phyloP scores from a whole-genome alignment of 345 rosid species.

The Streptanthus diversifolius region DNA sequence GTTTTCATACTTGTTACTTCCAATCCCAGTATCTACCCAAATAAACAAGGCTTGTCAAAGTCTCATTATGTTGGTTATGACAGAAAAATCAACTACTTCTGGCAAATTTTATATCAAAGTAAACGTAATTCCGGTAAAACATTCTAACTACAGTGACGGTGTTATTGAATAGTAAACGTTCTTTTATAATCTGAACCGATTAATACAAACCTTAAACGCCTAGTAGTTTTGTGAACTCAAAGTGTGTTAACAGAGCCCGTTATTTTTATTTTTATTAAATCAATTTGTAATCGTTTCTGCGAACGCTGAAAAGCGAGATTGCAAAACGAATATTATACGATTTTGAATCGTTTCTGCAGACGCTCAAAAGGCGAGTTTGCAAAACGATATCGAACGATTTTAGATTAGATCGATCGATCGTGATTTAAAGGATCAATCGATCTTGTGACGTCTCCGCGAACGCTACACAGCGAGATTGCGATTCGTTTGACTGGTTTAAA shows the following conservation, averaged over 20 bases:
- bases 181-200: neutral
- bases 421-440: no score
- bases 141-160: neutral
- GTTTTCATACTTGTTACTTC: conserved; percentile 30
- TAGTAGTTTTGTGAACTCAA: neutral
- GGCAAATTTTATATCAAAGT: neutral
- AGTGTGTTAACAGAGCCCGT: neutral
- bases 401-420: no score
- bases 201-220: neutral
- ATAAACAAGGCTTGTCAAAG: neutral
- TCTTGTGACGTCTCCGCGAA: no score
- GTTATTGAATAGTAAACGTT: neutral
- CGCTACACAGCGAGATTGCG: no score
- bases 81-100: neutral
- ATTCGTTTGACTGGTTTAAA: no score
- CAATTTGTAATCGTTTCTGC: no score
- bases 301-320: no score
- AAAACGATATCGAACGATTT: no score
- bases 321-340: no score
- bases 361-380: no score
- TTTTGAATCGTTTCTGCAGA: no score
- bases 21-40: neutral
- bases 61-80: neutral
- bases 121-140: neutral
- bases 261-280: no score